phyloP scores from a whole-genome alignment of 2,329 filamentous ascomycete genomes.

The Knufia fluminis region DNA sequence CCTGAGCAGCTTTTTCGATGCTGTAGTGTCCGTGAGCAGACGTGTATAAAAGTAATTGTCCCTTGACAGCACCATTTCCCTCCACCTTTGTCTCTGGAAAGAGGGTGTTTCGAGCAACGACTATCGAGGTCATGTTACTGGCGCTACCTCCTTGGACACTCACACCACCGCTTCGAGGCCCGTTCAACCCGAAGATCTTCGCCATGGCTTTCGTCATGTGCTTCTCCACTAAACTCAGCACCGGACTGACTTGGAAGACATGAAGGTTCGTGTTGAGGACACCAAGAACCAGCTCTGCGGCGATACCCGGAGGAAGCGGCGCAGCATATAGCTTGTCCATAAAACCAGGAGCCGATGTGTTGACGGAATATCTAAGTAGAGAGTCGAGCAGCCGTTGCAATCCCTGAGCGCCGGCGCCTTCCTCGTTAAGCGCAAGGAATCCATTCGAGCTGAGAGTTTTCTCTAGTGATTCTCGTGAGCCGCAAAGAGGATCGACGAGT shows the following conservation, averaged over 20 bases:
- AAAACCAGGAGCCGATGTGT: conserved; percentile 98
- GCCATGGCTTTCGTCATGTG: conserved; percentile 65
- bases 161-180: conserved; percentile 60
- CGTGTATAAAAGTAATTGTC: conserved; percentile 73
- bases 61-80: conserved; percentile 50
- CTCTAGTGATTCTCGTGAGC: conserved; percentile 50
- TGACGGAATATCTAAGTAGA: conserved; percentile 77
- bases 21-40: conserved; percentile 87
- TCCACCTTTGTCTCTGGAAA: conserved; percentile 66
- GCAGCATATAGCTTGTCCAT: conserved; percentile 90
- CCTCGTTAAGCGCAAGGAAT: conserved; percentile 43
- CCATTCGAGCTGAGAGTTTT: conserved; percentile 23
- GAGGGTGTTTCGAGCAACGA: conserved; percentile 77
- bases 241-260: conserved; percentile 88
- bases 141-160: conserved; percentile 71
- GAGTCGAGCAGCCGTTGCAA: conserved; percentile 61
- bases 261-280: conserved; percentile 90
- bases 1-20: conserved; percentile 87
- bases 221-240: conserved; percentile 80
- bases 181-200: conserved; percentile 63
- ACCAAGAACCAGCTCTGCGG: conserved; percentile 74
- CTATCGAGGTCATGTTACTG: conserved; percentile 75
- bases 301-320: conserved; percentile 77
- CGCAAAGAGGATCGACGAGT: conserved; percentile 55
- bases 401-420: conserved; percentile 59